A percentile compares a stretch with the other conserved stretches of the same genome.
phyloP scores from a whole-genome alignment of 371 early-diverging fungal genomes.

The Mortierella sp. region DNA sequence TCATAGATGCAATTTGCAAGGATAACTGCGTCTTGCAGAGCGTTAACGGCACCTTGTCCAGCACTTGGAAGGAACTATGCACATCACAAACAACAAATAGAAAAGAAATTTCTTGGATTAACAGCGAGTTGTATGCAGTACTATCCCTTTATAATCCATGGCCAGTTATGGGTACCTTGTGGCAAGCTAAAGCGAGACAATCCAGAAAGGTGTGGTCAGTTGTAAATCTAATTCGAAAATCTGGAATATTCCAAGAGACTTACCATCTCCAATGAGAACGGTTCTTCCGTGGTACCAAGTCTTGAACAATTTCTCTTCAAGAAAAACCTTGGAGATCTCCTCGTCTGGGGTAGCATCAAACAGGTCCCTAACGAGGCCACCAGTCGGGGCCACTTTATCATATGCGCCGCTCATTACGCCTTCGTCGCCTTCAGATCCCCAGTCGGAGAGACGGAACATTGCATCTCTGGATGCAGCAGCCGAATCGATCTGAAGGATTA shows the following conservation, averaged over 20 bases:
- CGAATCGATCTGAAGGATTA: slow-evolving; percentile 1
- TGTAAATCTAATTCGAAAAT: no score
- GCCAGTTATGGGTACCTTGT: no score
- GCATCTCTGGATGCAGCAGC: slow-evolving; percentile 3
- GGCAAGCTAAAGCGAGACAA: no score
- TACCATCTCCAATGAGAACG: no score
- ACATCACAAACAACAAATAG: no score
- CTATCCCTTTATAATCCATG: no score
- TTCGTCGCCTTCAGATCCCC: slow-evolving; percentile 24
- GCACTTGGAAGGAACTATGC: slow-evolving; percentile 5
- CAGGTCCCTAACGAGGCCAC: slow-evolving; percentile 14
- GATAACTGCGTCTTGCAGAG: slow-evolving; percentile 23
- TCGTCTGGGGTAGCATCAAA: slow-evolving; percentile 16
- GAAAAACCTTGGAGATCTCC: slow-evolving; percentile 8
- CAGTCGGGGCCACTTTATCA: neutral
- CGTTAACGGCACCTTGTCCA: slow-evolving; percentile 21
- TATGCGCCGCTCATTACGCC: slow-evolving; percentile 3
- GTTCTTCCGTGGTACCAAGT: no score
- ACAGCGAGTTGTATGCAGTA: no score
- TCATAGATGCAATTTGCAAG: slow-evolving; percentile 20
- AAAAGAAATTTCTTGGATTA: no score
- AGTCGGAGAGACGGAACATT: slow-evolving; percentile 14
- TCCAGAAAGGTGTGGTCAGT: no score
- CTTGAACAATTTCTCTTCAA: no score
- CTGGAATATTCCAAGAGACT: no score